Conservation (phyloP, 768 basidiomycete genomes). For the Phlebiopsis gigantea region DNA sequence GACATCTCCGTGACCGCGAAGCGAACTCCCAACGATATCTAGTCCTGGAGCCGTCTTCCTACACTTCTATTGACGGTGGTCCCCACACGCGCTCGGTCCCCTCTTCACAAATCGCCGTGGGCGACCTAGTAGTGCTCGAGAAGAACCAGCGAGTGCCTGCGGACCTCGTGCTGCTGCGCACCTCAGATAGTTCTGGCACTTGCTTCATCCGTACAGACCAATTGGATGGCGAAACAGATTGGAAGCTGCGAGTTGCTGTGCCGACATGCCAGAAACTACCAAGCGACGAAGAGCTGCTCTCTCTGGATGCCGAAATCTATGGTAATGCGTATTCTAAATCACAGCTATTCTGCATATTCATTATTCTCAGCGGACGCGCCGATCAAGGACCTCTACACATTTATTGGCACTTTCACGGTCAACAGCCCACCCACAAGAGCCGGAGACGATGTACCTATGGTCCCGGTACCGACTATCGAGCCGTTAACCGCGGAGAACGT, state of each 20-base stretch:
- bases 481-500: conserved; percentile 95
- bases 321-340: conserved; percentile 41
- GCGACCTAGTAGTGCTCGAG: conserved; percentile 86
- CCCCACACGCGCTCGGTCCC: conserved; percentile 66
- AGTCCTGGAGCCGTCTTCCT: conserved; percentile 56
- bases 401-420: conserved; percentile 87
- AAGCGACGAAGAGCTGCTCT: conserved; percentile 47
- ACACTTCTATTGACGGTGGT: conserved; percentile 24
- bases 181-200: conserved; percentile 84
- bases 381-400: conserved; percentile 94
- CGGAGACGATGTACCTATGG: conserved; percentile 32
- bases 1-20: conserved; percentile 85
- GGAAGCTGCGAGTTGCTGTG: conserved; percentile 93
- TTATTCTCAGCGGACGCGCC: conserved; percentile 77
- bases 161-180: conserved; percentile 85
- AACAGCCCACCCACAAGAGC: conserved; percentile 40
- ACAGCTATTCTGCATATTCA: conserved; percentile 5
- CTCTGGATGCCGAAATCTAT: conserved; percentile 84
- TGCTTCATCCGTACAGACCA: conserved; percentile 99
- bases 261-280: conserved; percentile 73
- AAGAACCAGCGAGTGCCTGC: conserved; percentile 98
- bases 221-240: conserved; percentile 97
- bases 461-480: conserved; percentile 48
- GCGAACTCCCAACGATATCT: conserved; percentile 93
- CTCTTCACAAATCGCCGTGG: conserved; percentile 83